Evolutionary conservation across 208 protist genomes (phyloP), one percentile per base, ranked within the genome.

Genomic region (Trypanosoma caninum): DNA sequence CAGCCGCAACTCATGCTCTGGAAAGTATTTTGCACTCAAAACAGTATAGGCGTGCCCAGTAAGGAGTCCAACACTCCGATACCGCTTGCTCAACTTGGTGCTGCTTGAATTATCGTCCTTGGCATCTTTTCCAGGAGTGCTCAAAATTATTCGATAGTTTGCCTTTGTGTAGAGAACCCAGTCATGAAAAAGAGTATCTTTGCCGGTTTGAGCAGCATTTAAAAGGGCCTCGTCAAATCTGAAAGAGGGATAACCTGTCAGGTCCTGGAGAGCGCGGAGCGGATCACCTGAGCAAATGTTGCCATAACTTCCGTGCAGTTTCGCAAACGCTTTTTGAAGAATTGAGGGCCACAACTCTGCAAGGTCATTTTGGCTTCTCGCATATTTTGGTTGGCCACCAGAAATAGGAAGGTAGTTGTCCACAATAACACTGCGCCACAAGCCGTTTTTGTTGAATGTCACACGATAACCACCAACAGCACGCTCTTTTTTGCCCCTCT

Each of bases 281-380:
- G 82, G 79, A 56, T 96, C 85, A 55, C 89, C 87, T 41, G 74
- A 75, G 61, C 59, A 72, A 65, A 95, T 93, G 44, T 55, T 61
- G 9, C 70, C 82, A 70, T 95, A 95, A 62, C 73, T 83, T 25
- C 87, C 87, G 53, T 93, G 78, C 35, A 94, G 57, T 77, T 96
- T 96, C 45, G 88, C 88, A 73, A 86, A 96, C 44, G 89, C 89
- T 66, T 96, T 96, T 68, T 96, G 56, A 23, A 94, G 50, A 44
- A 96, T 82, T 44, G 59, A 82, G 13, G 82, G 70, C 90, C 90
- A 96, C 30, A 95, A 65, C 69, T 96, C 83, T 2, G 83, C 74
- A 11, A 69, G 67, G 53, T 90, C 79, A 45, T 75, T 0, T 9
- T 23, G 63, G 66, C 84, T 86, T 38, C 76, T 68, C 18, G 80